Evolutionary conservation across 2,329 filamentous ascomycete genomes (phyloP).

Genomic region (Apiospora aurea): DNA sequence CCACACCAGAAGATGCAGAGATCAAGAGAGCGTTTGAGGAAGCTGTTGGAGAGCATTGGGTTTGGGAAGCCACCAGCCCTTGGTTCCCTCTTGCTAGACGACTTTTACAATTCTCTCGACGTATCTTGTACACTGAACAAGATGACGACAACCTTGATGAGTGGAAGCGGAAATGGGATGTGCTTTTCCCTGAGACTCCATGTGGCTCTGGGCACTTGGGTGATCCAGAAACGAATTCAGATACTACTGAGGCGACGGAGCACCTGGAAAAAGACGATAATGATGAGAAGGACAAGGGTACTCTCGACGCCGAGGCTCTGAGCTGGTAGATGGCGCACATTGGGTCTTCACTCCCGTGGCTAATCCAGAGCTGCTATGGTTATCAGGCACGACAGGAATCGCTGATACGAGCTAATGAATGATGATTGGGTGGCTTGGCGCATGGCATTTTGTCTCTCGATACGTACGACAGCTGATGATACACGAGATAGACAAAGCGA

Average conservation of each 20-base stretch:
- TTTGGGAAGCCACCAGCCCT: slow-evolving; percentile 23
- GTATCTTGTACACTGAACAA: no score
- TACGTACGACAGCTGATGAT: background rate
- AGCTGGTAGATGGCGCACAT: background rate
- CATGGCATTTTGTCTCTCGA: background rate
- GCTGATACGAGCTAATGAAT: background rate
- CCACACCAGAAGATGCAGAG: slow-evolving; percentile 27
- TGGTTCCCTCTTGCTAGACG: slow-evolving; percentile 23
- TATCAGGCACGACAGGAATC: background rate
- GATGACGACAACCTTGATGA: no score
- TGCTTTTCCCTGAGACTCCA: background rate
- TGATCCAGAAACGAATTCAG: background rate
- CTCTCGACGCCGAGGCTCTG: background rate
- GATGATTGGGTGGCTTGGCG: background rate
- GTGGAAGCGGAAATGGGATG: background rate
- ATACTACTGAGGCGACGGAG: background rate
- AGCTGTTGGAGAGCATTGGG: slow-evolving; percentile 26
- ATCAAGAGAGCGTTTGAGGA: slow-evolving; percentile 29
- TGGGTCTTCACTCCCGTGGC: background rate
- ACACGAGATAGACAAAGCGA: background rate
- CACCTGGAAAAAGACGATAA: background rate
- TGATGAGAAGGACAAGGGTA: background rate
- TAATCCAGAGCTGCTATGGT: background rate
- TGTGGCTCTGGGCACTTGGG: background rate
- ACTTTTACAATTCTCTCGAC: slow-evolving; percentile 23